Evolutionary conservation across 371 early-diverging fungal species (phyloP).

Genomic region (Zychaea mexicana): DNA sequence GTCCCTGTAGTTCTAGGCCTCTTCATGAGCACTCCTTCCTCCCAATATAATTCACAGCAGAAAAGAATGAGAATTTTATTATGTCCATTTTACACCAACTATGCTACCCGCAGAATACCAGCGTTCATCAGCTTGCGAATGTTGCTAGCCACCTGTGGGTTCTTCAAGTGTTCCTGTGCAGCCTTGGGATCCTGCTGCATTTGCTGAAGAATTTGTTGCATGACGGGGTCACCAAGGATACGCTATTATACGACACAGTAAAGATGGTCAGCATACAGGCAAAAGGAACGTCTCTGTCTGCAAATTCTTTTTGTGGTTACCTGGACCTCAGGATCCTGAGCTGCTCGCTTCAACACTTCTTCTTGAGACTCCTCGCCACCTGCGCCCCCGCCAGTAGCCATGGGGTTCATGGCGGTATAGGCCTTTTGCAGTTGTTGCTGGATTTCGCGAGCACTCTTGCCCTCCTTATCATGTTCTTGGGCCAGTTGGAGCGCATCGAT

Average conservation of each 20-base stretch:
- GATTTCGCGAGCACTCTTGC: constrained; percentile 84
- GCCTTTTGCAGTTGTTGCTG: constrained; percentile 79
- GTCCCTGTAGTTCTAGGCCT: too few relatives aligned
- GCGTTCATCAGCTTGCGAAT: constrained; percentile 92
- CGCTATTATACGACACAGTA: constrained; percentile 27
- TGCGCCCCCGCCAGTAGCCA: constrained; percentile 40
- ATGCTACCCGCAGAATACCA: constrained; percentile 78
- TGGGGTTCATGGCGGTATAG: constrained; percentile 74
- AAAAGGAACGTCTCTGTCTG: too few relatives aligned
- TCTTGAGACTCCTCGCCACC: constrained; percentile 62
- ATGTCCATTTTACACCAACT: constrained; percentile 18
- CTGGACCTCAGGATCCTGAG: constrained; percentile 92
- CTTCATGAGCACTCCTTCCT: too few relatives aligned
- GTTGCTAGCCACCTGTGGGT: constrained; percentile 92
- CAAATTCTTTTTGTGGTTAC: too few relatives aligned
- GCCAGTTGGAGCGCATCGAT: constrained; percentile 86
- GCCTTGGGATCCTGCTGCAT: constrained; percentile 96
- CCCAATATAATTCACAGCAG: too few relatives aligned
- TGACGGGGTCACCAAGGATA: constrained; percentile 91
- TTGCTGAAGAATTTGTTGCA: constrained; percentile 95
- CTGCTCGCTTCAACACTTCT: constrained; percentile 83
- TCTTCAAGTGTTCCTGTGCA: constrained; percentile 87
- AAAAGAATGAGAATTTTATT: too few relatives aligned
- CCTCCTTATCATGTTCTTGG: constrained; percentile 77
- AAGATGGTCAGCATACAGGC: not conserved